Conservation (phyloP, 2,329 filamentous ascomycete species). For the Ploettnerulaceae sp. region DNA sequence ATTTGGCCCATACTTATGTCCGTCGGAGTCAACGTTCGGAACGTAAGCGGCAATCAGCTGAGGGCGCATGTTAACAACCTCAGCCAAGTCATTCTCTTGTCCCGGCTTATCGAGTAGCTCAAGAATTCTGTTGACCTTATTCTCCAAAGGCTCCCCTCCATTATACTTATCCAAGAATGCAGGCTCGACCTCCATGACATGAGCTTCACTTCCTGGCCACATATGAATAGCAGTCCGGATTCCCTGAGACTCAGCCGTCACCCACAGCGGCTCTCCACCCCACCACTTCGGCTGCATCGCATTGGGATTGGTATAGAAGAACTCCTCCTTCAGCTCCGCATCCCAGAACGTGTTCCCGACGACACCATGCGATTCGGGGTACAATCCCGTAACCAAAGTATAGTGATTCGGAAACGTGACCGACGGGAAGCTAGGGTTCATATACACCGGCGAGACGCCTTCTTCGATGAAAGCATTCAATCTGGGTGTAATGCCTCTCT, state of each 20-base stretch:
- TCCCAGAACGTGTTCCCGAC: constrained; percentile 97
- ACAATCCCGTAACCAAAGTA: constrained; percentile 84
- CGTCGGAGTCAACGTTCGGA: constrained; percentile 82
- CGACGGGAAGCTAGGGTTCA: constrained; percentile 91
- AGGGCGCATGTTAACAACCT: constrained; percentile 57
- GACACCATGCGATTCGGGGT: constrained; percentile 88
- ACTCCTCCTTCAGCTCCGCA: constrained; percentile 67
- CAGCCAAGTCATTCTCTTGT: constrained; percentile 50
- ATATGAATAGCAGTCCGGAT: constrained; percentile 84
- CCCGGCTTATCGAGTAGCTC: constrained; percentile 82
- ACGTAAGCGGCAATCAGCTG: constrained; percentile 94
- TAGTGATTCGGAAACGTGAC: constrained; percentile 98
- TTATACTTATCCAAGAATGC: constrained; percentile 83
- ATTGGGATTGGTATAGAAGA: constrained; percentile 76
- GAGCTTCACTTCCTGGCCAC: constrained; percentile 96
- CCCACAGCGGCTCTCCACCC: constrained; percentile 91
- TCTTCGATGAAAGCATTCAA: constrained; percentile 70
- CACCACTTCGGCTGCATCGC: constrained; percentile 88
- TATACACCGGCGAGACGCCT: constrained; percentile 85
- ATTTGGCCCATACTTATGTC: constrained; percentile 87
- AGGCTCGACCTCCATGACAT: constrained; percentile 69
- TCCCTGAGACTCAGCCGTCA: constrained; percentile 79
- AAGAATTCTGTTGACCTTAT: constrained; percentile 75
- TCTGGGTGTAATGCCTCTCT: constrained; percentile 76
- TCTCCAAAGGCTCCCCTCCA: constrained; percentile 64